These are phyloP conservation scores for Lactifluus hygrophoroides DNA, from an alignment of 768 basidiomycete genomes.

Conservation along the genomic window DNA sequence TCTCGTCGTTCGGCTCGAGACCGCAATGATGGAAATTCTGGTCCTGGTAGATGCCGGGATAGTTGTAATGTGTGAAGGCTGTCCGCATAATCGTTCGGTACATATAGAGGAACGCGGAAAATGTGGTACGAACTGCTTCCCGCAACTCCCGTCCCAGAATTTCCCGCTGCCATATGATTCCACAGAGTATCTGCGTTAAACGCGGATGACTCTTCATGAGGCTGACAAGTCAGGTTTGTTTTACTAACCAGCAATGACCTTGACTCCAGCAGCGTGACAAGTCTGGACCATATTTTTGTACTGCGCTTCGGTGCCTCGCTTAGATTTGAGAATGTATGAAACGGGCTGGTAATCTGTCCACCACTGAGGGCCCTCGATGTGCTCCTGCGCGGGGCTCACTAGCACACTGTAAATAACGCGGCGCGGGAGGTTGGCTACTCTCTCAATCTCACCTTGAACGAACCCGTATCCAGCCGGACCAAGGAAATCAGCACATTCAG, in stretches of 20 bases:
- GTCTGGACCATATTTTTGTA: conserved; percentile 34
- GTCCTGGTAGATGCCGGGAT: conserved; percentile 25
- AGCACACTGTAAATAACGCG: neutral
- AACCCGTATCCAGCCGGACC: conserved; percentile 57
- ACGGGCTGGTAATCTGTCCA: conserved; percentile 72
- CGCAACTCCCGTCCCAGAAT: conserved; percentile 31
- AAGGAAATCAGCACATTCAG: conserved; percentile 56
- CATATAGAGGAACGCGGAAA: too few relatives aligned
- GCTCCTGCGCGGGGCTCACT: conserved; percentile 49
- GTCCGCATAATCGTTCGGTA: neutral
- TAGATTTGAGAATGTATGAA: conserved; percentile 56
- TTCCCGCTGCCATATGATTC: conserved; percentile 55
- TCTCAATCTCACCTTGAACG: conserved; percentile 44
- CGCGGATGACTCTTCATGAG: conserved; percentile 25
- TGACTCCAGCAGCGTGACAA: conserved; percentile 34
- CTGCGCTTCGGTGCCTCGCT: conserved; percentile 51
- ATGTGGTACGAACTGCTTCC: conserved; percentile 4
- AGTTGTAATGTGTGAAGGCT: conserved; percentile 42
- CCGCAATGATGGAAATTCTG: conserved; percentile 61
- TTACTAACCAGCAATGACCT: conserved; percentile 31
- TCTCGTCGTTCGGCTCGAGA: conserved; percentile 41
- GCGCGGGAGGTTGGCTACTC: neutral
- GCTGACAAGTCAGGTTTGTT: neutral
- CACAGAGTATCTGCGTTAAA: conserved; percentile 40
- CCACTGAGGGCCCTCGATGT: conserved; percentile 52